A percentile compares a stretch with the other conserved stretches of the same genome.
phyloP scores from a whole-genome alignment of 2,329 filamentous ascomycete genomes.

The Cercospora sojina region DNA sequence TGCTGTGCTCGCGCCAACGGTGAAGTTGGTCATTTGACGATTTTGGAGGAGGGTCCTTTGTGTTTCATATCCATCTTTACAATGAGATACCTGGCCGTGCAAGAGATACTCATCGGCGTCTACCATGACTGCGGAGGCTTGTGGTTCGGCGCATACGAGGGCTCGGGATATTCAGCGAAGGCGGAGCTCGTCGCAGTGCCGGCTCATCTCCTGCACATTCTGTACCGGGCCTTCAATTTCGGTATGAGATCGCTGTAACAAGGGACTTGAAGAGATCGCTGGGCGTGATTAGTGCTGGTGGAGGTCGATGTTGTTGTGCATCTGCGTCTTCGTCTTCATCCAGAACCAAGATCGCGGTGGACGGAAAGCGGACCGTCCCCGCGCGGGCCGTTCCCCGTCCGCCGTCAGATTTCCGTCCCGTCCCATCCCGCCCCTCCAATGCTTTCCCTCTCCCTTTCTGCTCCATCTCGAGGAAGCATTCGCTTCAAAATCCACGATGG shows the following conservation, averaged over 20 bases:
- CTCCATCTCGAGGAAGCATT: neutral
- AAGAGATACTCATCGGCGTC: neutral
- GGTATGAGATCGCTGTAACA: neutral
- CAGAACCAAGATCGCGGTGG: no score
- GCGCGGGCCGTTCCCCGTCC: neutral
- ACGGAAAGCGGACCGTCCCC: no score
- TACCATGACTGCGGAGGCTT: neutral
- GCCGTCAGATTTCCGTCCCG: neutral
- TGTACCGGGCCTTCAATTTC: neutral
- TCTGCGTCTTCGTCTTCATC: no score
- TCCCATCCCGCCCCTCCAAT: no score
- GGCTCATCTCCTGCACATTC: neutral
- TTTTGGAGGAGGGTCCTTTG: no score
- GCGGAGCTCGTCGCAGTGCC: neutral
- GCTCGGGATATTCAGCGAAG: neutral
- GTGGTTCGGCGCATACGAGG: neutral
- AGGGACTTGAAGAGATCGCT: neutral
- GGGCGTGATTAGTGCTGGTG: no score
- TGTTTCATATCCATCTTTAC: no score
- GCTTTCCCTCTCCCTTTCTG: no score
- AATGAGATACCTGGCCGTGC: neutral
- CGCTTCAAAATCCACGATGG: neutral
- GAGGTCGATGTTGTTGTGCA: no score
- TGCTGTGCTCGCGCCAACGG: no score
- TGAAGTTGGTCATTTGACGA: no score